A percentile compares a stretch with the other conserved stretches of the same genome.
Evolutionary conservation across 257 asterid genomes (phyloP).

Genomic region (Paulownia fortunei): DNA sequence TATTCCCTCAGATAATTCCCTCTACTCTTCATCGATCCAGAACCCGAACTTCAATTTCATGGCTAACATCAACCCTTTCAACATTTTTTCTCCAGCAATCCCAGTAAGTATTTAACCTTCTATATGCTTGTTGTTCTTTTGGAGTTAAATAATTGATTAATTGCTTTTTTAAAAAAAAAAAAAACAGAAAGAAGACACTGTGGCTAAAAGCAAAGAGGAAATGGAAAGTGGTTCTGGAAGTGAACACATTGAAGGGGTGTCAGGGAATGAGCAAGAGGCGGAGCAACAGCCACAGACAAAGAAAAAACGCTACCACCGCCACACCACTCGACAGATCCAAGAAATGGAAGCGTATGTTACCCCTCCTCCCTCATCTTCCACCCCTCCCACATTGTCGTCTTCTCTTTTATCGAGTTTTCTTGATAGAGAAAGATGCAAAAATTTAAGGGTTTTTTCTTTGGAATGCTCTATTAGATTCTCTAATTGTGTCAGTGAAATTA

Average conservation of each 20-base stretch:
- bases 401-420: no score
- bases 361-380: background rate
- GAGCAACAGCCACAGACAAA: constrained; percentile 52
- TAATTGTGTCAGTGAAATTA: background rate
- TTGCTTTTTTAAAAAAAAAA: background rate
- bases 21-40: constrained; percentile 54
- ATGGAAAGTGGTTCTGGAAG: constrained; percentile 92
- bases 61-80: constrained; percentile 78
- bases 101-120: constrained; percentile 53
- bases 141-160: background rate
- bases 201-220: constrained; percentile 70
- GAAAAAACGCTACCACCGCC: constrained; percentile 93
- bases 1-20: constrained; percentile 40
- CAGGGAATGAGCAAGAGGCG: constrained; percentile 76
- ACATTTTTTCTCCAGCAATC: constrained; percentile 73
- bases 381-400: background rate
- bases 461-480: background rate
- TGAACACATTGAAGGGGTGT: constrained; percentile 69
- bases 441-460: background rate
- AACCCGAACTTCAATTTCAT: constrained; percentile 84
- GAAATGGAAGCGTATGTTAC: constrained; percentile 83
- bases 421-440: background rate
- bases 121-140: background rate
- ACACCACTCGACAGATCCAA: constrained; percentile 93
- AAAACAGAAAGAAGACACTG: constrained; percentile 74